Percentiles rank a stretch among this genome's conserved stretches.
Conservation (phyloP, 306 rosid genomes). For the Cajanus cajan region DNA sequence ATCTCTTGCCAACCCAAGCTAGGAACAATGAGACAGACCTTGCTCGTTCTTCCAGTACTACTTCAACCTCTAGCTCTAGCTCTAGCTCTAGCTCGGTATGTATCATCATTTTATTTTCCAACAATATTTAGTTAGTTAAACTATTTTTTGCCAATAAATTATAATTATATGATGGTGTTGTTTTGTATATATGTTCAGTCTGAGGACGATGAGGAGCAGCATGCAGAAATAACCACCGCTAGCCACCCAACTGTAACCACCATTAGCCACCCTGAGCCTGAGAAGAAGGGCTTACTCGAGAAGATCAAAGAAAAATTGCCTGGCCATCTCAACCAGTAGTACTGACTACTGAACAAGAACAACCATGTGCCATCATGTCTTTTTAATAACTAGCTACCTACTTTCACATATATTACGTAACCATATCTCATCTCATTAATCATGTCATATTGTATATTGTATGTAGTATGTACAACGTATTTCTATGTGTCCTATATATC, state of each 20-base stretch:
- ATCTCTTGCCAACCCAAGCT: conserved; percentile 1
- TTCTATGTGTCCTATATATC: no score
- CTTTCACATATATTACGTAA: no score
- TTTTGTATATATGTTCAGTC: conserved; percentile 29
- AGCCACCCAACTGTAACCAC: neutral
- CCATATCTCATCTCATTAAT: no score
- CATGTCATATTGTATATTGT: no score
- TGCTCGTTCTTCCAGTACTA: conserved; percentile 45
- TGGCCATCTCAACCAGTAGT: conserved; percentile 50
- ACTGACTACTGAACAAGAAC: no score
- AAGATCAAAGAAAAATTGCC: conserved; percentile 82
- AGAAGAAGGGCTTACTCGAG: conserved; percentile 64
- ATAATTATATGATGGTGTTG: no score
- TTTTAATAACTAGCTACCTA: no score
- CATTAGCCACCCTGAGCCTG: conserved; percentile 40
- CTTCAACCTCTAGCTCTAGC: conserved; percentile 69
- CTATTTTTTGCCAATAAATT: no score
- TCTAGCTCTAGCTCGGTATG: no score
- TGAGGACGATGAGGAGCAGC: conserved; percentile 83
- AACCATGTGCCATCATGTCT: no score
- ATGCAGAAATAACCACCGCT: neutral
- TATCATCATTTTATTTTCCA: neutral
- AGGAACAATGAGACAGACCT: conserved; percentile 27
- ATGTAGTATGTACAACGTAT: no score
- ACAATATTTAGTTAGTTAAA: no score